phyloP scores from a whole-genome alignment of 2,329 filamentous ascomycete species.

The Davidsoniella neocaledoniae region DNA sequence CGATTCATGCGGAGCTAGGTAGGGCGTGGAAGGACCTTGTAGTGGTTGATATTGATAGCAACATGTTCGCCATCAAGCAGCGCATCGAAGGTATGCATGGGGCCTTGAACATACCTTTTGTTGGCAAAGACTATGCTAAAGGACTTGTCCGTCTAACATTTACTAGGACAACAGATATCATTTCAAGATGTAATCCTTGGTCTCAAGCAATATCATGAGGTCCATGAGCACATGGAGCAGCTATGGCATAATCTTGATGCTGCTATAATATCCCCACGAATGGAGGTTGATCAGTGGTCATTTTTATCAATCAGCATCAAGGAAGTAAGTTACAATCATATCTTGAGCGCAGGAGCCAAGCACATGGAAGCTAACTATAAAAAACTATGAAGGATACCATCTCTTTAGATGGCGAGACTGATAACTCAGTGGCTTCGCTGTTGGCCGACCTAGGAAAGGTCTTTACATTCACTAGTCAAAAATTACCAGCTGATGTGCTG shows the following conservation, averaged over 20 bases:
- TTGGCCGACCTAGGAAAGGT: conserved; percentile 36
- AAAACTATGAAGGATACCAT: conserved; percentile 25
- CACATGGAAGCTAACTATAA: conserved; percentile 3
- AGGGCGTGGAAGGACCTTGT: conserved; percentile 57
- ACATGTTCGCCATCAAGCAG: conserved; percentile 35
- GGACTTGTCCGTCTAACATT: background rate
- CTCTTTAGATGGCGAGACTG: conserved; percentile 25
- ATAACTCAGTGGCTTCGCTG: conserved; percentile 31
- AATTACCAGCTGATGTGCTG: conserved; percentile 37
- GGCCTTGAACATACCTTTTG: background rate
- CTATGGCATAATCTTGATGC: conserved; percentile 47
- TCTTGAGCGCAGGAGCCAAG: background rate
- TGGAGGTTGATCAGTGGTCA: conserved; percentile 23
- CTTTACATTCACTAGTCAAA: conserved; percentile 33
- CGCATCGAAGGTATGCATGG: conserved; percentile 8
- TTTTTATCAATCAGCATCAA: conserved; percentile 26
- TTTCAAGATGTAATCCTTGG: conserved; percentile 38
- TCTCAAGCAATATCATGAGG: conserved; percentile 41
- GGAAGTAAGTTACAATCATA: conserved; percentile 19
- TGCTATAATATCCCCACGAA: conserved; percentile 44
- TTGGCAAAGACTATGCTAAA: too few relatives aligned
- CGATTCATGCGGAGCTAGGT: conserved; percentile 49
- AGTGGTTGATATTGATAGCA: conserved; percentile 37
- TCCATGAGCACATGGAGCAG: conserved; percentile 40
- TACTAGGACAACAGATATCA: conserved; percentile 33